Conservation (phyloP, 1,139 yeast genomes). For the Geotrichum europaeum region DNA sequence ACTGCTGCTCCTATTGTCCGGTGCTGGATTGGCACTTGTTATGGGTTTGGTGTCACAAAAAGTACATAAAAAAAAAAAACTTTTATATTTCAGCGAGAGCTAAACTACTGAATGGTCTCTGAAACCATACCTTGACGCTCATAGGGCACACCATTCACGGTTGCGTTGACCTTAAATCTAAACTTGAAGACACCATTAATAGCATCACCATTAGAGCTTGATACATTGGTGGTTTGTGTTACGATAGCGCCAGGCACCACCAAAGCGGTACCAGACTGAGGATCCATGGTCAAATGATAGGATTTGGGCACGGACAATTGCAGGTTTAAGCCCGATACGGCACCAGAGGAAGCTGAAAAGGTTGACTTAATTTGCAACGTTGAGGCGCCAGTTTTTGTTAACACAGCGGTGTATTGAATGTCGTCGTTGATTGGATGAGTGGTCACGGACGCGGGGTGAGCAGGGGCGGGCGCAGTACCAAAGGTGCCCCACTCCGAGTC, state of each 20-base stretch:
- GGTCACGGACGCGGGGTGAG: constrained; percentile 16
- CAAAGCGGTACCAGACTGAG: constrained; percentile 59
- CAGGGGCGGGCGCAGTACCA: constrained; percentile 32
- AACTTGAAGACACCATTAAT: constrained; percentile 45
- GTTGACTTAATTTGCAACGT: constrained; percentile 42
- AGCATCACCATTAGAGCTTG: constrained; percentile 24
- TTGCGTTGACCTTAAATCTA: constrained; percentile 72
- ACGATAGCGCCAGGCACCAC: constrained; percentile 48
- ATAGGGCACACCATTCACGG: constrained; percentile 31
- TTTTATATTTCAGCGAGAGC: neutral
- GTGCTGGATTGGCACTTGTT: too few relatives aligned
- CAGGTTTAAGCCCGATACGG: constrained; percentile 52
- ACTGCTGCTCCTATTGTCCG: too few relatives aligned
- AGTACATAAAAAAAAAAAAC: neutral
- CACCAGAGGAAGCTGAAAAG: constrained; percentile 38
- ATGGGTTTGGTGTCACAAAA: too few relatives aligned
- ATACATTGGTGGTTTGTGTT: constrained; percentile 55
- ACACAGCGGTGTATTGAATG: constrained; percentile 46
- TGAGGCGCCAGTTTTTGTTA: constrained; percentile 37
- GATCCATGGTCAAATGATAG: constrained; percentile 56
- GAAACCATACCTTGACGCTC: constrained; percentile 25
- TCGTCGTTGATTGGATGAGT: constrained; percentile 4
- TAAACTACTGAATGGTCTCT: neutral
- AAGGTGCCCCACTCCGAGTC: constrained; percentile 7
- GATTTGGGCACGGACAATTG: constrained; percentile 79